These are phyloP conservation scores for Phytophthora sp. DNA, from an alignment of 352 stramenopile genomes.

Conservation along the genomic window DNA sequence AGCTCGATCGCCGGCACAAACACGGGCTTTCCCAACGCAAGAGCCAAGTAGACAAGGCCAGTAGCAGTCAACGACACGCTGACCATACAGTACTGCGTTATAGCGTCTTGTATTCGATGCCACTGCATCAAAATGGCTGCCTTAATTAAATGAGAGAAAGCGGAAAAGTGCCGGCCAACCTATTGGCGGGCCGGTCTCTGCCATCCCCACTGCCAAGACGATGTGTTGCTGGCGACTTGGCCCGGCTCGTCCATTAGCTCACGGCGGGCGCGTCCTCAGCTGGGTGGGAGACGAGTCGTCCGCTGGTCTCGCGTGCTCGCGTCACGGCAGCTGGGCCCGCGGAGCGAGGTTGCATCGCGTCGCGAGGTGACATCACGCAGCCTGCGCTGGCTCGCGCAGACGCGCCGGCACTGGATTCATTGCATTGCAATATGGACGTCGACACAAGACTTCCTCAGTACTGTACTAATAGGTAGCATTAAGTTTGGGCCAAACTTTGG, in stretches of 20 bases:
- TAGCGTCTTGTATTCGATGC: too few relatives aligned
- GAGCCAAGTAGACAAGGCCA: neutral
- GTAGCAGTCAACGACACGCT: constrained; percentile 11
- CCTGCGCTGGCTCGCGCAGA: neutral
- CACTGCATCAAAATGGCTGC: too few relatives aligned
- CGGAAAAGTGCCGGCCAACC: neutral
- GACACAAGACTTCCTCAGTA: too few relatives aligned
- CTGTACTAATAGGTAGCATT: too few relatives aligned
- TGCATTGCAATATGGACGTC: neutral
- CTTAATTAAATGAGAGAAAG: neutral
- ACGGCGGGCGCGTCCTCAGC: constrained; percentile 11
- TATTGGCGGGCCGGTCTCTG: constrained; percentile 21
- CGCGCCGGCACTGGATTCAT: neutral
- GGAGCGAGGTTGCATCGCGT: constrained; percentile 24
- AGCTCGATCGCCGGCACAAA: constrained; percentile 1
- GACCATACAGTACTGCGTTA: constrained; percentile 1
- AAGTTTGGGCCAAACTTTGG: too few relatives aligned
- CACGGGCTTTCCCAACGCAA: neutral
- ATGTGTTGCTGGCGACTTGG: constrained; percentile 28
- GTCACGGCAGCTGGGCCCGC: constrained; percentile 18
- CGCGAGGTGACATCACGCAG: constrained; percentile 13
- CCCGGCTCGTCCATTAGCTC: constrained; percentile 34
- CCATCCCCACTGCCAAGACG: constrained; percentile 12
- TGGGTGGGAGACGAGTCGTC: constrained; percentile 7
- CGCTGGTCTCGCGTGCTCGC: constrained; percentile 18